Percentiles rank a stretch among this genome's conserved stretches.
Evolutionary conservation across 2,329 filamentous ascomycete species (phyloP).

Genomic region (Mollisiaceae sp.): DNA sequence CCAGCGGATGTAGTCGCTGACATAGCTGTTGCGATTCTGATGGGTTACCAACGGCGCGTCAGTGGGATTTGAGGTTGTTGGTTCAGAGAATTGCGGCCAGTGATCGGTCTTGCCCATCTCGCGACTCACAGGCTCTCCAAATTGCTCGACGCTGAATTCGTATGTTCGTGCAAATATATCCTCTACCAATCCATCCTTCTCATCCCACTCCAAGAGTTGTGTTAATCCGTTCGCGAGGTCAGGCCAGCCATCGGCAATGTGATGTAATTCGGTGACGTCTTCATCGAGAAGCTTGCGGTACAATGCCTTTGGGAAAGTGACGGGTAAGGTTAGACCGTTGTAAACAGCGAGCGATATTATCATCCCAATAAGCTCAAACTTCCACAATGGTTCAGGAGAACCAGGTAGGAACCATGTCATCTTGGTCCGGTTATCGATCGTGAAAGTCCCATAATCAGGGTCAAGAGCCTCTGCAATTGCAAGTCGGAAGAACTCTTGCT

Average conservation of each 20-base stretch:
- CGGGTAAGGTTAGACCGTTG: slow-evolving; percentile 88
- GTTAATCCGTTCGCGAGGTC: slow-evolving; percentile 77
- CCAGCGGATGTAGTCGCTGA: slow-evolving; percentile 84
- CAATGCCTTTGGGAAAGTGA: slow-evolving; percentile 84
- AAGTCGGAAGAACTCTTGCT: slow-evolving; percentile 93
- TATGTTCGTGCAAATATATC: slow-evolving; percentile 86
- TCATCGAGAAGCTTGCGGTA: slow-evolving; percentile 80
- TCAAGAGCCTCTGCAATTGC: slow-evolving; percentile 80
- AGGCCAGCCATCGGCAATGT: slow-evolving; percentile 89
- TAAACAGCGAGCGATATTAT: slow-evolving; percentile 90
- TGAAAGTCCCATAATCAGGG: slow-evolving; percentile 74
- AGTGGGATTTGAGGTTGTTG: slow-evolving; percentile 46
- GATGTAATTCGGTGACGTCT: slow-evolving; percentile 71
- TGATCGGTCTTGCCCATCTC: slow-evolving; percentile 52
- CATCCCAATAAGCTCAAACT: slow-evolving; percentile 87
- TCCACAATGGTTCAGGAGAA: slow-evolving; percentile 82
- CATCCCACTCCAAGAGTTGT: slow-evolving; percentile 76
- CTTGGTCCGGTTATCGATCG: slow-evolving; percentile 73
- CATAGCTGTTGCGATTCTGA: slow-evolving; percentile 77
- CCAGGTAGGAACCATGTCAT: slow-evolving; percentile 90
- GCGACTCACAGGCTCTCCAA: slow-evolving; percentile 61
- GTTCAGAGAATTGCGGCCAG: slow-evolving; percentile 59
- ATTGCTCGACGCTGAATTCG: slow-evolving; percentile 73
- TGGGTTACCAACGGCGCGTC: slow-evolving; percentile 76
- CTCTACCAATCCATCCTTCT: slow-evolving; percentile 74